Evolutionary conservation across 179 eudicot genomes (phyloP).

Genomic region (Patellifolia procumbens): DNA sequence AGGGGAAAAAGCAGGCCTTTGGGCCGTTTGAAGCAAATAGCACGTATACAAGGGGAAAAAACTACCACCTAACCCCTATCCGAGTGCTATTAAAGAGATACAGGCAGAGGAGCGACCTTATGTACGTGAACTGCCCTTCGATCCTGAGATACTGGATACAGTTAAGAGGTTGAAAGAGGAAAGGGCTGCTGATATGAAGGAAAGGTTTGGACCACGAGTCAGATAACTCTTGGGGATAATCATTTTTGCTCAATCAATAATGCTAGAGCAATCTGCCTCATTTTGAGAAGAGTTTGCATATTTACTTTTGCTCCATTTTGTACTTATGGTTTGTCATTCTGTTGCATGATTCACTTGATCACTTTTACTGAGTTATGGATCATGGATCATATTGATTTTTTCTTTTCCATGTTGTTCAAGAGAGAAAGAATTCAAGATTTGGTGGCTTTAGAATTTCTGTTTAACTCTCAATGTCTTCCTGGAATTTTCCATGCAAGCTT

Average conservation of each 20-base stretch:
- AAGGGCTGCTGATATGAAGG: slow-evolving; percentile 50
- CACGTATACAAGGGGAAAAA: slow-evolving; percentile 66
- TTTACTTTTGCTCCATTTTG: not conserved
- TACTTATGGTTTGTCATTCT: slow-evolving; percentile 12
- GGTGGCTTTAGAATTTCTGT: not conserved
- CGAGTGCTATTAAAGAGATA: slow-evolving; percentile 83
- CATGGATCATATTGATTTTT: not conserved
- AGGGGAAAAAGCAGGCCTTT: slow-evolving; percentile 69
- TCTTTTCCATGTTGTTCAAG: not conserved
- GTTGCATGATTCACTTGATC: not conserved
- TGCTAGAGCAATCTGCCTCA: not conserved
- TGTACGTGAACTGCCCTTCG: slow-evolving; percentile 67
- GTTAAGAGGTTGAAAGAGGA: slow-evolving; percentile 58
- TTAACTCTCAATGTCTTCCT: no score
- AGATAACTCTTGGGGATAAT: not conserved
- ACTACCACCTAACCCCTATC: slow-evolving; percentile 83
- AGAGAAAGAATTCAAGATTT: not conserved
- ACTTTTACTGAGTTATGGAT: not conserved
- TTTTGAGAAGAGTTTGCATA: not conserved
- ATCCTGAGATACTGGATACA: slow-evolving; percentile 48
- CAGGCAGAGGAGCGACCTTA: slow-evolving; percentile 81
- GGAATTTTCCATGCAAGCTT: no score
- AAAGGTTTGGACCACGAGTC: slow-evolving; percentile 43
- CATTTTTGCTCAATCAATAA: not conserved
- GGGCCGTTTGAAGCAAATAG: slow-evolving; percentile 65